Evolutionary conservation across 2,329 filamentous ascomycete genomes (phyloP), one percentile per base, ranked within the genome.

Genomic region (Calonectria leucothoes): DNA sequence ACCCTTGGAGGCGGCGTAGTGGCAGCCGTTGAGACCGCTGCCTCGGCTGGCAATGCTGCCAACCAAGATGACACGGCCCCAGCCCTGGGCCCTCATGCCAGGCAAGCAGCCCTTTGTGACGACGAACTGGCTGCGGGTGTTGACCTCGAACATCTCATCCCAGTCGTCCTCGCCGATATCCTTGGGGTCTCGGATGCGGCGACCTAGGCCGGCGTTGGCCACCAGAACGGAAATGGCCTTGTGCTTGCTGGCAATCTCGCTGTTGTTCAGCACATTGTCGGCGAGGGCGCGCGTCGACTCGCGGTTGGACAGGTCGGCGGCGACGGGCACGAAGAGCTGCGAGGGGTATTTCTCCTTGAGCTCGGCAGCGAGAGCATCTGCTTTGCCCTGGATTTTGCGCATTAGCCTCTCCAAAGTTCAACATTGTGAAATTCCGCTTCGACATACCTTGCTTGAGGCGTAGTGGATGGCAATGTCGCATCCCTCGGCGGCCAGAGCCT

Each of bases 381-480:
- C 82, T 35, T 84, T 84, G 35, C 71, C 75, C 81, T 83, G 45
- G 12, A 14, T n/a, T n/a, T n/a, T n/a, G n/a, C n/a, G n/a, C n/a
- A n/a, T n/a, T n/a, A n/a, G n/a, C n/a, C n/a, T n/a, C n/a, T n/a
- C n/a, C n/a, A n/a, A n/a, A n/a, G n/a, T n/a, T n/a, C n/a, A n/a
- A n/a, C n/a, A n/a, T n/a, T n/a, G n/a, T n/a, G n/a, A n/a, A n/a
- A n/a, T 27, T 10, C 10, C 27, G n/a, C 20, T 17, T 15, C 39
- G 15, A 39, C 76, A 25, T 71, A 82, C 83, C 73, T 79, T 75
- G 69, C 79, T 84, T 3, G 82, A 83, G 2, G 81, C 79, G 66
- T 81, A 84, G 70, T 84, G 83, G n/a, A 84, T 69, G 27, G 77
- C 81, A 17, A 84, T 74, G 72, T 84, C 82, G 35, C 83, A 84